Evolutionary conservation across 257 asterid species (phyloP), one percentile per base, ranked within the genome.

Genomic region (Thymus quinquecostatus): DNA sequence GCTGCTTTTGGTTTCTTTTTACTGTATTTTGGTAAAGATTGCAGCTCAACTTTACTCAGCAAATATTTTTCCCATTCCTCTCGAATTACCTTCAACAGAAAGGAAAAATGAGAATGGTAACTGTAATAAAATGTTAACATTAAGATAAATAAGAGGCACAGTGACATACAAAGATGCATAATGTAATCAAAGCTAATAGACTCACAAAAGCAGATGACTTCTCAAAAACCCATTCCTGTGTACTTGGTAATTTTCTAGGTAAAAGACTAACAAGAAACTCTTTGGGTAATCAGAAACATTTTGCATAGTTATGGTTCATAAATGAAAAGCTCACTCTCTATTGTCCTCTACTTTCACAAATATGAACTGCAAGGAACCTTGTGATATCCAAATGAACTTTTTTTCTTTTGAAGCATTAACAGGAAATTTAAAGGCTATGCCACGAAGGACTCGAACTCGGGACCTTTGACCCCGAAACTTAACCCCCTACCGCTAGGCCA

Each of bases 21-120:
- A 67, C 63, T 80, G 66, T 30, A 71, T 77, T 94, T 94, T 77
- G 98, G 98, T 78, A 94, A 82, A 68, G 97, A 86, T 66, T 88
- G 91, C 83, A 94, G 80, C 86, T 94, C 92, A 71, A 94, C 95
- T 85, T 94, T 94, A 83, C 99, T 89, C 55, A 85, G 86, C 87
- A 94, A 82, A 83, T 91, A 94, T 59, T 91, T 91, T 71, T 87
- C 90, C 99, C 99, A 94, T 81, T 94, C 97, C 77, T 86, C 90
- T 63, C 43, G 80, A 97, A 94, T 89, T 66, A 91, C 99, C 99
- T 94, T 80, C 78, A 78, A 51, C 70, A 29, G 72, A 58, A 61
- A 38, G 1, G 45, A 54, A 54, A 2, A 48, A 33, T 10, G 59
- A 32, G n/a, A 36, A 72, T 33, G 40, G 70, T 47, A 45, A 63